Conservation (phyloP, 208 protist genomes). For the Vickermania ingenoplastis region DNA sequence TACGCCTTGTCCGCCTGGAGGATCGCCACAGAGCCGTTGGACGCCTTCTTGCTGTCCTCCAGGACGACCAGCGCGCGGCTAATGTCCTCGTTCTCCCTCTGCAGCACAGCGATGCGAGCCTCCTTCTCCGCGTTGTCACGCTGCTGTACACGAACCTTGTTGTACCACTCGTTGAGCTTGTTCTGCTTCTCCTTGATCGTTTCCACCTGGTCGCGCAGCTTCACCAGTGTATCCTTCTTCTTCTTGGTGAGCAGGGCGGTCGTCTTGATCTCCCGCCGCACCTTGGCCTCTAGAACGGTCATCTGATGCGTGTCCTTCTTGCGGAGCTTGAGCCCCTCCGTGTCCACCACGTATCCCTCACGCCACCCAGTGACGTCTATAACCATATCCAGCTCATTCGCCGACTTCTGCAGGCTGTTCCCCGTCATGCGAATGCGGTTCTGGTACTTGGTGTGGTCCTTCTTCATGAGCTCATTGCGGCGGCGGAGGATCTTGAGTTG, state of each 20-base stretch:
- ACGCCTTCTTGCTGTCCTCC: slow-evolving; percentile 18
- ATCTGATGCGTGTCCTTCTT: slow-evolving; percentile 51
- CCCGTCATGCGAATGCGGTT: slow-evolving; percentile 42
- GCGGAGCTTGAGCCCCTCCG: slow-evolving; percentile 18
- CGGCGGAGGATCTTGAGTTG: slow-evolving; percentile 73
- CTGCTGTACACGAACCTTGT: slow-evolving; percentile 61
- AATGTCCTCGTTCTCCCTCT: slow-evolving; percentile 25
- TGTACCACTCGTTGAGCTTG: slow-evolving; percentile 46
- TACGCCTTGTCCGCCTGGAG: slow-evolving; percentile 76
- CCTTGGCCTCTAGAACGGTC: slow-evolving; percentile 30
- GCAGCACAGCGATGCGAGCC: slow-evolving; percentile 40
- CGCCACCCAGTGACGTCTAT: slow-evolving; percentile 61
- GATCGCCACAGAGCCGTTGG: slow-evolving; percentile 25
- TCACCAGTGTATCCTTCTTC: slow-evolving; percentile 44
- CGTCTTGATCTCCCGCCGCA: slow-evolving; percentile 52
- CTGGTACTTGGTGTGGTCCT: slow-evolving; percentile 62
- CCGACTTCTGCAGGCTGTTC: slow-evolving; percentile 34
- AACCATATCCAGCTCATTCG: slow-evolving; percentile 32
- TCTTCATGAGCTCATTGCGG: slow-evolving; percentile 62
- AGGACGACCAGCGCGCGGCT: slow-evolving; percentile 37
- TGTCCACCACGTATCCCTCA: slow-evolving; percentile 24
- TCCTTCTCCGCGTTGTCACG: slow-evolving; percentile 59
- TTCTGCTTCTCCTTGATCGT: slow-evolving; percentile 33
- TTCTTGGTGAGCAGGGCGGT: slow-evolving; percentile 50
- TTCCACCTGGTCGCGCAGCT: slow-evolving; percentile 34